A percentile compares a stretch with the other conserved stretches of the same genome.
Evolutionary conservation across 805 yeast genomes (phyloP).

Genomic region (Starmerella kuoi): DNA sequence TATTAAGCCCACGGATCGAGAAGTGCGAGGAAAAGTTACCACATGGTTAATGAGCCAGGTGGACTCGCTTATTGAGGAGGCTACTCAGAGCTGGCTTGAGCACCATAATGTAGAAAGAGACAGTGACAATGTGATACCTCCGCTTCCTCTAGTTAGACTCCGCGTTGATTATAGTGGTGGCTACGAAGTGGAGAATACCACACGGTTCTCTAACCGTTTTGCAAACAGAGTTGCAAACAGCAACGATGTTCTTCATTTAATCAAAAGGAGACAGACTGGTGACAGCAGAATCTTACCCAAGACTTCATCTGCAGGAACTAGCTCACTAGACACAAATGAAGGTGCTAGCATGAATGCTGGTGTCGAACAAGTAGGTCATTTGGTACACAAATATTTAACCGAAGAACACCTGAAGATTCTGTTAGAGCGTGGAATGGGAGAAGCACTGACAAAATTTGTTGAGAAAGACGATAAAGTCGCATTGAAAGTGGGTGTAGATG

Average conservation of each 20-base stretch:
- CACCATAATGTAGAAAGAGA: conserved; percentile 20
- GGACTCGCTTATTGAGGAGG: conserved; percentile 51
- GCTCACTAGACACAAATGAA: conserved; percentile 2
- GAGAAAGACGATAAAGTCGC: conserved; percentile 74
- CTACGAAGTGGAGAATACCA: conserved; percentile 80
- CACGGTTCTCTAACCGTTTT: conserved; percentile 79
- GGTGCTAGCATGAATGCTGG: neutral
- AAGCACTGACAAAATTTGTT: conserved; percentile 59
- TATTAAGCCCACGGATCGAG: conserved; percentile 38
- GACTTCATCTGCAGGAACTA: conserved; percentile 1
- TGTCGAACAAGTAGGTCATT: conserved; percentile 23
- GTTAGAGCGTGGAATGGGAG: conserved; percentile 63
- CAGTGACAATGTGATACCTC: conserved; percentile 29
- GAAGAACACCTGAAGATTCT: conserved; percentile 55
- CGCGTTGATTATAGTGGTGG: conserved; percentile 85
- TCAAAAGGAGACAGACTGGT: conserved; percentile 32
- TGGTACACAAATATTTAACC: conserved; percentile 50
- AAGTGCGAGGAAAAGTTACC: conserved; percentile 38
- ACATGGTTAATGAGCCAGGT: conserved; percentile 51
- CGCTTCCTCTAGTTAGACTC: conserved; percentile 69
- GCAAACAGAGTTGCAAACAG: conserved; percentile 85
- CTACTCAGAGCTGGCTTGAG: conserved; percentile 39
- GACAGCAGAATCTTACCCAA: neutral
- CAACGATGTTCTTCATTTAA: conserved; percentile 70
- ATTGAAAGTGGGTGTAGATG: conserved; percentile 36